These are phyloP conservation scores for Gymnopilus junonius DNA, from an alignment of 768 basidiomycete species.

Conservation along the genomic window DNA sequence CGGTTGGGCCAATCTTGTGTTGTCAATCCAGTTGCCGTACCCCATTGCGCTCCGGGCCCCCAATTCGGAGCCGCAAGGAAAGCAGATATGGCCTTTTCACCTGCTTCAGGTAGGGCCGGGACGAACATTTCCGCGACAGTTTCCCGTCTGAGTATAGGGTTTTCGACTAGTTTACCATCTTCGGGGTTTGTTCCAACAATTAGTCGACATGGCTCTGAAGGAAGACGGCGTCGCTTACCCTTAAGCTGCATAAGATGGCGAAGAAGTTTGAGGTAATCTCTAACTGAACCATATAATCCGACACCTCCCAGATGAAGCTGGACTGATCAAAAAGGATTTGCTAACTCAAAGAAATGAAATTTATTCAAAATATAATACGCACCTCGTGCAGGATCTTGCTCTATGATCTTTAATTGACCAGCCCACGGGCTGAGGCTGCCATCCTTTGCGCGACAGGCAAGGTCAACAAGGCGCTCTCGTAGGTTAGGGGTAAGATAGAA, in stretches of 20 bases:
- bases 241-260: slow-evolving; percentile 37
- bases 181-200: background rate
- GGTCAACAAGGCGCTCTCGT: slow-evolving; percentile 22
- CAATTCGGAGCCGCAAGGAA: slow-evolving; percentile 15
- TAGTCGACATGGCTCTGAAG: background rate
- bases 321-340: slow-evolving; percentile 21
- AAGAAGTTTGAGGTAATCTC: slow-evolving; percentile 36
- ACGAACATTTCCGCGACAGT: slow-evolving; percentile 29
- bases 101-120: slow-evolving; percentile 29
- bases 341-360: background rate
- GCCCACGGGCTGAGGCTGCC: slow-evolving; percentile 25
- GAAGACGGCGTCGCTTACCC: slow-evolving; percentile 23
- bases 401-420: slow-evolving; percentile 27
- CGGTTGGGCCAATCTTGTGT: slow-evolving; percentile 28
- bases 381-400: slow-evolving; percentile 22
- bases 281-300: slow-evolving; percentile 32
- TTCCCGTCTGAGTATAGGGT: slow-evolving; percentile 28
- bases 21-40: slow-evolving; percentile 32
- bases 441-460: slow-evolving; percentile 25
- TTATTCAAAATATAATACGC: background rate
- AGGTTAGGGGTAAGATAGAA: slow-evolving; percentile 35
- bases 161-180: slow-evolving; percentile 26
- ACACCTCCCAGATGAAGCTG: slow-evolving; percentile 31
- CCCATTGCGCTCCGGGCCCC: slow-evolving; percentile 33
- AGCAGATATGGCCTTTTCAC: slow-evolving; percentile 21